phyloP scores from a whole-genome alignment of 2,329 filamentous ascomycete species.

The Dactylellina cionopaga region DNA sequence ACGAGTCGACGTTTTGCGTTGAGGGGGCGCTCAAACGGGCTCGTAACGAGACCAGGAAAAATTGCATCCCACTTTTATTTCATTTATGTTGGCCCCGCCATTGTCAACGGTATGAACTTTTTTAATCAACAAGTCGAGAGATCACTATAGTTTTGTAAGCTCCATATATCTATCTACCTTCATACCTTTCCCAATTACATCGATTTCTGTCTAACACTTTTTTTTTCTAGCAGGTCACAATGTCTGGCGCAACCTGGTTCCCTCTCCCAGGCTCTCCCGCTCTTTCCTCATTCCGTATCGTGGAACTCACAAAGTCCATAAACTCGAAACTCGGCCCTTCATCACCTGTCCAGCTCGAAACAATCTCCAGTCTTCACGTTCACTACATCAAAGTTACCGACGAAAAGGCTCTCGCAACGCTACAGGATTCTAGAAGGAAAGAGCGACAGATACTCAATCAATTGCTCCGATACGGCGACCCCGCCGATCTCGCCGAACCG shows the following conservation, averaged over 20 bases:
- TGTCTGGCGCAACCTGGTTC: constrained; percentile 55
- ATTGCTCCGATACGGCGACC: constrained; percentile 70
- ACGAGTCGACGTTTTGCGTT: too few relatives aligned
- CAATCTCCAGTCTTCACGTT: constrained; percentile 67
- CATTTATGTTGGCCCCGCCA: not conserved
- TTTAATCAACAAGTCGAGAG: not conserved
- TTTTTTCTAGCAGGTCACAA: constrained; percentile 22
- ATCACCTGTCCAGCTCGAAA: constrained; percentile 58
- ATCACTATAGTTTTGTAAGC: not conserved
- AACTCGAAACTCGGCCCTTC: constrained; percentile 60
- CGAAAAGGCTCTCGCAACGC: constrained; percentile 60
- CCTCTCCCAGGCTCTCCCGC: constrained; percentile 67
- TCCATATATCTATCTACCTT: not conserved
- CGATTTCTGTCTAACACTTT: not conserved
- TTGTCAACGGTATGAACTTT: not conserved
- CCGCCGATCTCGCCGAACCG: constrained; percentile 62
- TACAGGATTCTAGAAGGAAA: constrained; percentile 58
- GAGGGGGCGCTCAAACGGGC: too few relatives aligned
- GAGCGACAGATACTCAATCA: constrained; percentile 68
- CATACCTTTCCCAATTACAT: too few relatives aligned
- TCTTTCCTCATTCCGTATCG: constrained; percentile 64
- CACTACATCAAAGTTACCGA: constrained; percentile 74
- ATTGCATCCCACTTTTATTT: not conserved
- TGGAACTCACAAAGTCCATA: constrained; percentile 64
- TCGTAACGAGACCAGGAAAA: too few relatives aligned